Conservation (phyloP, 192 early-diverging fungal species). For the Martensiomyces pterosporus region DNA sequence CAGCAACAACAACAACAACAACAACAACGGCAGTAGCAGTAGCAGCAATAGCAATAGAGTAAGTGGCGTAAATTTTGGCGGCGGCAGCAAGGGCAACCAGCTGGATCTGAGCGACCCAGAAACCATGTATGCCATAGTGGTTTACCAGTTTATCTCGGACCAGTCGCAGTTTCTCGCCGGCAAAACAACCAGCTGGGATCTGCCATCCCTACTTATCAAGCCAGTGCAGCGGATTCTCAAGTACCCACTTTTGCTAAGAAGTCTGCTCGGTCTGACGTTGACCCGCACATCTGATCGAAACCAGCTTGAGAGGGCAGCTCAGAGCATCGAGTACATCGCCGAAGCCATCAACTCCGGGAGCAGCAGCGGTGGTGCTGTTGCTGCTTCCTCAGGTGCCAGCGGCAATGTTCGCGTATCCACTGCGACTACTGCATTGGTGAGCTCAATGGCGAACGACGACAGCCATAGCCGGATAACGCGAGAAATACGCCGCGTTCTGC, state of each 20-base stretch:
- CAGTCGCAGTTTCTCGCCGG: slow-evolving; percentile 40
- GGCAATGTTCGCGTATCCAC: not conserved
- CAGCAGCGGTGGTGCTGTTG: slow-evolving; percentile 18
- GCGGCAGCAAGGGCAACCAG: slow-evolving; percentile 24
- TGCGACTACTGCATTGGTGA: not conserved
- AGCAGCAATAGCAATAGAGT: slow-evolving; percentile 6
- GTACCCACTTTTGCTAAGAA: slow-evolving; percentile 82
- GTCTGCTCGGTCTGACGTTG: slow-evolving; percentile 29
- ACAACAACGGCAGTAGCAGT: slow-evolving; percentile 7
- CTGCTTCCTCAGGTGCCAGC: too few relatives aligned
- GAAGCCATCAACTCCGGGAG: slow-evolving; percentile 41
- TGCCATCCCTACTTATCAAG: slow-evolving; percentile 87
- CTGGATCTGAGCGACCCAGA: slow-evolving; percentile 22
- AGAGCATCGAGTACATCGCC: slow-evolving; percentile 40
- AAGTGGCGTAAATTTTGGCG: slow-evolving; percentile 21
- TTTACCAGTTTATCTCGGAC: slow-evolving; percentile 24
- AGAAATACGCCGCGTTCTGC: slow-evolving; percentile 41
- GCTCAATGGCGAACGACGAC: slow-evolving; percentile 18
- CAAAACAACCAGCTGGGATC: slow-evolving; percentile 88
- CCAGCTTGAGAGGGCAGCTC: slow-evolving; percentile 37
- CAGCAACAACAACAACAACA: slow-evolving; percentile 1
- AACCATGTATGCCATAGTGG: slow-evolving; percentile 9
- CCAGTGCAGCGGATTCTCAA: slow-evolving; percentile 98
- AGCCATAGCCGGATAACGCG: slow-evolving; percentile 39
- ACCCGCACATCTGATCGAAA: slow-evolving; percentile 31